Conservation (phyloP, 2,329 filamentous ascomycete genomes). For the Fusarium pseudoanthophilum region DNA sequence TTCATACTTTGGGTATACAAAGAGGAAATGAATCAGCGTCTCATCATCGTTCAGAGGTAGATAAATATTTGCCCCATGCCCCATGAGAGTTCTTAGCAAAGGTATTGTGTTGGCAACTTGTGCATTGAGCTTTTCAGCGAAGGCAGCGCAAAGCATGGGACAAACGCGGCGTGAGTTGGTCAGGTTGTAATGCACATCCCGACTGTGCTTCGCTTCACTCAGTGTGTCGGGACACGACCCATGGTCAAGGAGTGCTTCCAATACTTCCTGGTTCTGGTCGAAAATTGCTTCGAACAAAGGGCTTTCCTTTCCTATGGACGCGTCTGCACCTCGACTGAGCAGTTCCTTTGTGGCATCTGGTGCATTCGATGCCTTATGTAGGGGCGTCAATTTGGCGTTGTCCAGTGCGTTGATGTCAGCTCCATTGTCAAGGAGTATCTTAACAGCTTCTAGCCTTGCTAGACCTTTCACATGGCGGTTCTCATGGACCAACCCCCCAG, state of each 20-base stretch:
- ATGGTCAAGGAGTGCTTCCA: slow-evolving; percentile 27
- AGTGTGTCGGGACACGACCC: slow-evolving; percentile 17
- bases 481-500: background rate
- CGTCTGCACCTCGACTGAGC: slow-evolving; percentile 20
- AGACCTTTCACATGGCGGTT: background rate
- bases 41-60: slow-evolving; percentile 31
- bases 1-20: slow-evolving; percentile 6
- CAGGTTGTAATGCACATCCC: background rate
- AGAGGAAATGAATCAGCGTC: slow-evolving; percentile 33
- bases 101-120: background rate
- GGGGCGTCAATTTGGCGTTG: background rate
- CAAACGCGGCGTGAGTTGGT: background rate
- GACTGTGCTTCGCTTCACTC: background rate
- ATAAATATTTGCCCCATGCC: slow-evolving; percentile 29
- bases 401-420: slow-evolving; percentile 31
- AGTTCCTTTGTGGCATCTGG: slow-evolving; percentile 14
- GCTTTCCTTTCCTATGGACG: background rate
- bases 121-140: background rate
- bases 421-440: slow-evolving; percentile 28
- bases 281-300: slow-evolving; percentile 30
- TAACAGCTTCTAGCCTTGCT: slow-evolving; percentile 16
- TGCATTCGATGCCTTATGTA: slow-evolving; percentile 19
- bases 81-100: slow-evolving; percentile 11
- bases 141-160: slow-evolving; percentile 21
- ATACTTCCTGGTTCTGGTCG: slow-evolving; percentile 1